Base-by-base conservation (phyloP, 306 rosid genomes). In the Adenanthera pavonina region DNA sequence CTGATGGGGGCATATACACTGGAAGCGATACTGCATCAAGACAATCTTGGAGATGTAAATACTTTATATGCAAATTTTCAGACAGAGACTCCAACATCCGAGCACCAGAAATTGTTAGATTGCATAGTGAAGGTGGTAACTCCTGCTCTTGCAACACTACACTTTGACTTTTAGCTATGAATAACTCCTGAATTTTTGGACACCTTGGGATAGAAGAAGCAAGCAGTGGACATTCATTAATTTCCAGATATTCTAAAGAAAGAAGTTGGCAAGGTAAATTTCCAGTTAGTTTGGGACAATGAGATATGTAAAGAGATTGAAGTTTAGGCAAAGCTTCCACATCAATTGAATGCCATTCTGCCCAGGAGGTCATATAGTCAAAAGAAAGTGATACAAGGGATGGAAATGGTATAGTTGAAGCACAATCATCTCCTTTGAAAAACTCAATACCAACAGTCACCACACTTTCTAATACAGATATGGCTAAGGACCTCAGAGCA, bases 231-330 rank as follows among this genome's bases (percentile, higher is more conserved):
- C 59, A 52, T 16, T 5, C 20, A 4, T 0, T 17, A 5, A 52
- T 52, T 52, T 52, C 20, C 20, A 52, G 25, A 52, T 1, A 5
- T 2, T 16, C 59, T 17, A 52, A 52, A 16, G 59, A 52, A 52
- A 52, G n/a, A 57, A 74, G 59, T 4, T 69, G 66, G 35, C 8
- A 0, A 7, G 66, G 77, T 17, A 69, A 17, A 38, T 8, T 61
- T 69, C 67, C 40, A 19, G 3, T 40, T 66, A 66, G 38, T 38
- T 38, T 66, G 33, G 78, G 78, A n/a, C 85, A 82, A 16, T 1
- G 0, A 0, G 0, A 0, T 17, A 77, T 20, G 5, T 0, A 0
- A 14, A 82, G 59, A 0, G 0, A 0, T 33, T 30, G 41, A 0
- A 82, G 78, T 19, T 48, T 12, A 47, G 78, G 76, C 61, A 82